These are phyloP conservation scores for Colletotrichum sp. DNA, from an alignment of 2,329 filamentous ascomycete species.

Conservation along the genomic window DNA sequence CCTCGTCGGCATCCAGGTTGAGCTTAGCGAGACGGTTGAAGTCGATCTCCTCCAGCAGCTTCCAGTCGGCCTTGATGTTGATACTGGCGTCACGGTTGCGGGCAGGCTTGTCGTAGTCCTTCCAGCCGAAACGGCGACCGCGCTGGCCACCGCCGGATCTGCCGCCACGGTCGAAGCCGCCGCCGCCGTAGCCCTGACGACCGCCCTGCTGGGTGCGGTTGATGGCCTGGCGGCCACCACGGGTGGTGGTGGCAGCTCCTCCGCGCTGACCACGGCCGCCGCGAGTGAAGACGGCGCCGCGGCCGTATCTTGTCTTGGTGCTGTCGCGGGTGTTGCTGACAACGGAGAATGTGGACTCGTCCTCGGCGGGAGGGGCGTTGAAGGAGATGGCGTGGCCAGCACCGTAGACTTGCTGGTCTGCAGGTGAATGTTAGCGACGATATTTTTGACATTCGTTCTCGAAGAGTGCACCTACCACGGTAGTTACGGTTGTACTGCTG, in stretches of 20 bases:
- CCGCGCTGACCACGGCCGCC: constrained; percentile 81
- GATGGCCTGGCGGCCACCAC: constrained; percentile 69
- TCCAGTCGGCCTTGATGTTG: constrained; percentile 95
- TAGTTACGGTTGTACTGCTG: constrained; percentile 93
- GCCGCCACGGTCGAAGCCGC: constrained; percentile 74
- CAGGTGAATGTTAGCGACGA: constrained; percentile 8
- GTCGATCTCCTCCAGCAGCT: constrained; percentile 96
- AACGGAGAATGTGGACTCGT: constrained; percentile 97
- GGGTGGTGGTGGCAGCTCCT: constrained; percentile 46
- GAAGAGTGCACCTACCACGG: constrained; percentile 67
- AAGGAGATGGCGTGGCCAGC: constrained; percentile 87
- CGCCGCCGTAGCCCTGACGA: constrained; percentile 64
- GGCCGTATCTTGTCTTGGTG: constrained; percentile 84
- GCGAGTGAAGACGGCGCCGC: constrained; percentile 89
- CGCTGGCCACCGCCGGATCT: constrained; percentile 72
- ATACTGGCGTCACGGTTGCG: constrained; percentile 96
- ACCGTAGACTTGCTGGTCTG: constrained; percentile 97
- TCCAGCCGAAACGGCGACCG: constrained; percentile 94
- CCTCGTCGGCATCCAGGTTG: constrained; percentile 92
- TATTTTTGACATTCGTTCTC: background rate
- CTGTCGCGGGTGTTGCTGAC: constrained; percentile 94
- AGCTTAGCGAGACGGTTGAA: constrained; percentile 95
- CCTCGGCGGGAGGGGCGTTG: constrained; percentile 89
- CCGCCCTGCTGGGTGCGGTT: constrained; percentile 69
- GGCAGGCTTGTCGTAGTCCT: constrained; percentile 97